These are phyloP conservation scores for Aspergillus fumigatiaffinis DNA, from an alignment of 2,329 filamentous ascomycete genomes.

Conservation along the genomic window DNA sequence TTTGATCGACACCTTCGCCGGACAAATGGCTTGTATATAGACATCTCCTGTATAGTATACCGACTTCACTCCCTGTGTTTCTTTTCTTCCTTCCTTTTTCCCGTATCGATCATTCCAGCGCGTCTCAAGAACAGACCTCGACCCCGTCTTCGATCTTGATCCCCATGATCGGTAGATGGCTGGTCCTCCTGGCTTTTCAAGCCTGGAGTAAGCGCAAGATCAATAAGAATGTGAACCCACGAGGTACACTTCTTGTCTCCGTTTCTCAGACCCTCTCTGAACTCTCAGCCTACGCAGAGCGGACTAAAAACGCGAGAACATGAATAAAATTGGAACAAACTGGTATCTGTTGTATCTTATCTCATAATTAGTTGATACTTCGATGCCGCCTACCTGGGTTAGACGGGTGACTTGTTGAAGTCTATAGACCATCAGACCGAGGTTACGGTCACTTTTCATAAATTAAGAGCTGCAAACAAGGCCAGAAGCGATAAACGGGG, in stretches of 20 bases:
- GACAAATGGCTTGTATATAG: constrained; percentile 17
- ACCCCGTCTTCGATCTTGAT: constrained; percentile 46
- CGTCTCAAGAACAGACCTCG: constrained; percentile 47
- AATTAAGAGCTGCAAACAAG: too few species aligned
- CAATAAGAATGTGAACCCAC: constrained; percentile 32
- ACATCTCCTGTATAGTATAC: constrained; percentile 20
- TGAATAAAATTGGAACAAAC: constrained; percentile 4
- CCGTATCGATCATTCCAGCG: constrained; percentile 9
- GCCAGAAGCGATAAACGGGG: not conserved
- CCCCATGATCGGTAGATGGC: constrained; percentile 48
- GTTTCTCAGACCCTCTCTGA: constrained; percentile 54
- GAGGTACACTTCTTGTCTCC: constrained; percentile 36
- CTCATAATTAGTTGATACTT: not conserved
- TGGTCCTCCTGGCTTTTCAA: constrained; percentile 33
- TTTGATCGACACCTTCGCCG: constrained; percentile 15
- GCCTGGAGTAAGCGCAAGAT: constrained; percentile 47
- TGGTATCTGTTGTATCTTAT: not conserved
- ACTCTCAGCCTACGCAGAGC: constrained; percentile 47
- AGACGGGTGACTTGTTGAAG: not conserved
- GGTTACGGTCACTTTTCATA: too few species aligned
- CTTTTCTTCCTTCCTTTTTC: constrained; percentile 4
- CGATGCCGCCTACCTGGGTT: not conserved
- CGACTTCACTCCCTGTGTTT: constrained; percentile 5
- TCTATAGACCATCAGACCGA: not conserved
- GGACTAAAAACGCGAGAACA: constrained; percentile 58